Evolutionary conservation across 2,329 filamentous ascomycete species (phyloP).

Genomic region (Knoxdaviesia proteae): DNA sequence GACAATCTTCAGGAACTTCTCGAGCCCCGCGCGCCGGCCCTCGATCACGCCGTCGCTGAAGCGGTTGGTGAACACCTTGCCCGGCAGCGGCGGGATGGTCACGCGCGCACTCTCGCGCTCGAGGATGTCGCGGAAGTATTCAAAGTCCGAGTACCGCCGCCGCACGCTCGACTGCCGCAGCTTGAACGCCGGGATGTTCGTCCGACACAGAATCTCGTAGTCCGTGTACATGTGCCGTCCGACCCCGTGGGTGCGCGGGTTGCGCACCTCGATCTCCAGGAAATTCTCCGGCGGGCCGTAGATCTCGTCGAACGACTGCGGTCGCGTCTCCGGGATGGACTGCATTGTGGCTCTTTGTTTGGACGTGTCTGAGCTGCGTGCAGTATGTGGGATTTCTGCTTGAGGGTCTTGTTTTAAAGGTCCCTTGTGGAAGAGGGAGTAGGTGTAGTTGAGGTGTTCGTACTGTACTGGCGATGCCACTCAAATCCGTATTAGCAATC

Average conservation of each 20-base stretch:
- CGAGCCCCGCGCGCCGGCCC: constrained; percentile 71
- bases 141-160: constrained; percentile 91
- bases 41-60: constrained; percentile 98
- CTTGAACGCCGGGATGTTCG: constrained; percentile 98
- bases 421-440: no score
- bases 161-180: constrained; percentile 73
- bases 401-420: not conserved
- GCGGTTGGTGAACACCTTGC: constrained; percentile 94
- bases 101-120: constrained; percentile 89
- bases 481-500: no score
- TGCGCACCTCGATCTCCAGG: constrained; percentile 91
- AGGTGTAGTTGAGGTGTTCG: no score
- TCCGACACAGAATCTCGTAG: constrained; percentile 93
- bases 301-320: constrained; percentile 96
- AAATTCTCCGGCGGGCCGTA: constrained; percentile 98
- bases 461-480: no score
- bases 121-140: constrained; percentile 95
- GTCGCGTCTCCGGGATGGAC: constrained; percentile 51
- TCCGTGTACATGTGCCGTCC: constrained; percentile 95
- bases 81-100: constrained; percentile 84
- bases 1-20: constrained; percentile 93
- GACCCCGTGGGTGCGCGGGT: constrained; percentile 84
- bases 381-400: not conserved
- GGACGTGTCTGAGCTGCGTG: no score
- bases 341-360: constrained; percentile 29